A percentile compares a stretch with the other conserved stretches of the same genome.
These are phyloP conservation scores for Pythium guiyangense DNA, from an alignment of 352 stramenopile genomes.

Conservation along the genomic window DNA sequence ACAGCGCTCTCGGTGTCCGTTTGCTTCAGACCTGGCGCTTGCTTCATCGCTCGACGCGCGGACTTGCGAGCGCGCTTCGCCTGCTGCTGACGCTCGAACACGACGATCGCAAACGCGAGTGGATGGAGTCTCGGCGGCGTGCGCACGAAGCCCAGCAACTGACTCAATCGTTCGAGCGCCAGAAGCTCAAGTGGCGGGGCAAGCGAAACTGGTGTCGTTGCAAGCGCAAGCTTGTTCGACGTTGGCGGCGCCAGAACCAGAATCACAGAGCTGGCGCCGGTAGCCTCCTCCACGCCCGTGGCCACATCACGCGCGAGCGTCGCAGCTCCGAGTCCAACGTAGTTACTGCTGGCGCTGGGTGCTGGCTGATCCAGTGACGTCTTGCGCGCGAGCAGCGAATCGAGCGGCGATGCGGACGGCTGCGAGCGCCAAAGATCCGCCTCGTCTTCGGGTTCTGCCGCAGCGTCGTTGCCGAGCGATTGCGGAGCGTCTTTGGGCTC, in stretches of 20 bases:
- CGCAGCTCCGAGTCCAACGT: background rate
- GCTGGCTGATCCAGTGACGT: background rate
- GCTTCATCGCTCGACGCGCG: background rate
- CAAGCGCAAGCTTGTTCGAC: background rate
- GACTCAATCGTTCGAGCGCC: background rate
- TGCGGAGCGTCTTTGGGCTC: background rate
- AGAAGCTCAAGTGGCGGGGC: background rate
- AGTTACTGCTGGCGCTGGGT: background rate
- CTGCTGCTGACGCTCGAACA: constrained; percentile 1
- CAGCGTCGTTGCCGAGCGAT: too few species aligned
- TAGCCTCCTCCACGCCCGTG: background rate
- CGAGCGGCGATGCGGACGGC: background rate
- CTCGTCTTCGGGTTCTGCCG: background rate
- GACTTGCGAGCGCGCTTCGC: background rate
- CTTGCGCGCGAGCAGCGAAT: background rate
- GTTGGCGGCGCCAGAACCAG: too few species aligned
- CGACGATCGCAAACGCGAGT: constrained; percentile 2
- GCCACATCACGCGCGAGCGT: background rate
- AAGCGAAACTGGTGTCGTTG: background rate
- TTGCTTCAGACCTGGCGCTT: background rate
- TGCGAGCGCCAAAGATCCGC: too few species aligned
- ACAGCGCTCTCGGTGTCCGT: background rate
- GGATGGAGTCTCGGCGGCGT: background rate
- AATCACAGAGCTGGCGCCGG: too few species aligned
- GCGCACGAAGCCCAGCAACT: background rate